These are phyloP conservation scores for Limonium bicolor DNA, from an alignment of 148 eudicot genomes.

Conservation along the genomic window DNA sequence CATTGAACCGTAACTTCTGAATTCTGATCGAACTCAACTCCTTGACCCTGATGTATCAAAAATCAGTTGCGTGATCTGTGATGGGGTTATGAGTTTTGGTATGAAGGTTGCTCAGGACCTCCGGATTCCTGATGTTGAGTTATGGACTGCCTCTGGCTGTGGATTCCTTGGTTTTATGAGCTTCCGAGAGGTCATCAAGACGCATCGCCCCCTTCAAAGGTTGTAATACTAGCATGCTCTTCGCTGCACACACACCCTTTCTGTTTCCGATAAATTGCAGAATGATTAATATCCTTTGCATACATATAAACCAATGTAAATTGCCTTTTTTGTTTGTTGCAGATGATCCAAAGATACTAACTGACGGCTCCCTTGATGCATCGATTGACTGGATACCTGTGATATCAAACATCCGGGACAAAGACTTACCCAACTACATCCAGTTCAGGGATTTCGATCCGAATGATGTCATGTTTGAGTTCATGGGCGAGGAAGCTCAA, in stretches of 20 bases:
- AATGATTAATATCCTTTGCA: no score
- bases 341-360: conserved; percentile 1
- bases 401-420: conserved; percentile 8
- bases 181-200: conserved; percentile 9
- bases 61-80: conserved; percentile 7
- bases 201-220: conserved; percentile 16
- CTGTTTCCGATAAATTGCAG: no score
- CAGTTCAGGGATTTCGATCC: conserved; percentile 3
- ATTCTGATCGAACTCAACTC: conserved; percentile 1
- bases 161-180: conserved; percentile 12
- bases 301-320: no score
- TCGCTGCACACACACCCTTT: no score
- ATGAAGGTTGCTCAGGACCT: conserved; percentile 12
- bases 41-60: conserved; percentile 1
- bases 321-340: neutral
- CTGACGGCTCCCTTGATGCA: conserved; percentile 7
- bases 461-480: conserved; percentile 8
- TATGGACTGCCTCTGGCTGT: conserved; percentile 21
- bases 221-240: no score
- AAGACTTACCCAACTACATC: conserved; percentile 12
- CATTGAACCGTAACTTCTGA: conserved; percentile 4
- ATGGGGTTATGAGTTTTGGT: conserved; percentile 10
- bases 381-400: conserved; percentile 11
- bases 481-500: conserved; percentile 11
- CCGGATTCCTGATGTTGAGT: conserved; percentile 6